Conservation (phyloP, 192 early-diverging fungal species). For the Coemansia sp. region DNA sequence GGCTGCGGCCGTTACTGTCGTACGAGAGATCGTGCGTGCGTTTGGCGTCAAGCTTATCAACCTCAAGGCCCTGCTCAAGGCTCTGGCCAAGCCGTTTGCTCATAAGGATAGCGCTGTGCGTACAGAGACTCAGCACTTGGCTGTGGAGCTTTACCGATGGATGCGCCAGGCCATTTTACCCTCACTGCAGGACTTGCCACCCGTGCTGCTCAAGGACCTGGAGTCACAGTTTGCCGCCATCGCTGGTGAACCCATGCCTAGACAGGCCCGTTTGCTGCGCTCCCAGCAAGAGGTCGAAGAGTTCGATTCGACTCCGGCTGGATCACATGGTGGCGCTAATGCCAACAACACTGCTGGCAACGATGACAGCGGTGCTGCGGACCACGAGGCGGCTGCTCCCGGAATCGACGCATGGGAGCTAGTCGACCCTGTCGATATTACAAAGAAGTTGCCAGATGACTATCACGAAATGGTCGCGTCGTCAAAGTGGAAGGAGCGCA, state of each 20-base stretch:
- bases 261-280: constrained; percentile 72
- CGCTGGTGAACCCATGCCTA: constrained; percentile 61
- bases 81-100: constrained; percentile 86
- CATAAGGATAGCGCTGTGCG: constrained; percentile 94
- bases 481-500: constrained; percentile 96
- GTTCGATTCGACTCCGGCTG: constrained; percentile 6
- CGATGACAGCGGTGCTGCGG: constrained; percentile 18
- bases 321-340: constrained; percentile 18
- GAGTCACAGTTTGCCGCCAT: constrained; percentile 79
- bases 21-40: constrained; percentile 65
- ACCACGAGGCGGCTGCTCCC: constrained; percentile 35
- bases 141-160: constrained; percentile 93
- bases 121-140: constrained; percentile 75
- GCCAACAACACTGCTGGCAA: constrained; percentile 39
- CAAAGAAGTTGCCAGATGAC: constrained; percentile 79
- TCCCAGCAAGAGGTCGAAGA: constrained; percentile 74
- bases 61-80: constrained; percentile 86
- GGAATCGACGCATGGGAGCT: constrained; percentile 80
- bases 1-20: constrained; percentile 65
- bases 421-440: constrained; percentile 89
- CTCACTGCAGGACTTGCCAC: constrained; percentile 85
- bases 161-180: constrained; percentile 80
- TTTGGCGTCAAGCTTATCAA: constrained; percentile 83
- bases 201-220: constrained; percentile 93
- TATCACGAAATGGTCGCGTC: constrained; percentile 71